Base-by-base conservation (phyloP, 768 basidiomycete genomes). In the Termitomyces bulborhizus region DNA sequence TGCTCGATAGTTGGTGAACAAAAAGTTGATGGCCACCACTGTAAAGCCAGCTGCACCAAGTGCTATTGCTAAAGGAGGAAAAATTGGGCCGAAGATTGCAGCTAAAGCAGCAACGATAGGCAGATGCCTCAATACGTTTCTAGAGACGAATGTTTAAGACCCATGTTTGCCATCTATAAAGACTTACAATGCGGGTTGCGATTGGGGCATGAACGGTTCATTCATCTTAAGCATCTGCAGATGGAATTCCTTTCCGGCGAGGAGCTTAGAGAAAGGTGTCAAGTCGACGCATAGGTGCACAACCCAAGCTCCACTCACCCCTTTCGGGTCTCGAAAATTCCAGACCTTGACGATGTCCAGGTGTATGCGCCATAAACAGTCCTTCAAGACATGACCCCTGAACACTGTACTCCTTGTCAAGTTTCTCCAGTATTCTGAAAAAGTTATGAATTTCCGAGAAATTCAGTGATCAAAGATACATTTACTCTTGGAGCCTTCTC, bases 271-370 rank as follows among this genome's bases (percentile, higher is more conserved):
- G 18, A 11, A 39, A 21, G 27, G 16, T 16, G 18, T 48, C 29
- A 48, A 12, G 21, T 46, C 5, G 27, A 27, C 29, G 26, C 29
- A n/a, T 26, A 11, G 0, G n/a, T 16, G 24, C 29, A n/a, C 15
- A 11, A 18, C 34, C 34, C 34, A 3, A 12, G 34, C 36, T 37
- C 2, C 36, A 37, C 39, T 54, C 41, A 64, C 64, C 31, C 48
- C 40, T 26, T 52, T 16, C 7, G 60, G 64, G 51, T 65, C 62
- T n/a, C 54, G 40, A 46, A 69, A 67, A 57, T 68, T 68, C 65
- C 65, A 66, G 21, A 61, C 53, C 26, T 56, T 46, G 24, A 65
- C 51, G 24, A 66, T 66, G 42, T 66, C 65, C 12, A 53, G 18
- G 27, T 59, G 58, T 46, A 59, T 56, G n/a, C 51, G 50, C 37